A percentile compares a stretch with the other conserved stretches of the same genome.
Conservation (phyloP, 1,284 basidiomycete genomes). For the Ganoderma lingzhi region DNA sequence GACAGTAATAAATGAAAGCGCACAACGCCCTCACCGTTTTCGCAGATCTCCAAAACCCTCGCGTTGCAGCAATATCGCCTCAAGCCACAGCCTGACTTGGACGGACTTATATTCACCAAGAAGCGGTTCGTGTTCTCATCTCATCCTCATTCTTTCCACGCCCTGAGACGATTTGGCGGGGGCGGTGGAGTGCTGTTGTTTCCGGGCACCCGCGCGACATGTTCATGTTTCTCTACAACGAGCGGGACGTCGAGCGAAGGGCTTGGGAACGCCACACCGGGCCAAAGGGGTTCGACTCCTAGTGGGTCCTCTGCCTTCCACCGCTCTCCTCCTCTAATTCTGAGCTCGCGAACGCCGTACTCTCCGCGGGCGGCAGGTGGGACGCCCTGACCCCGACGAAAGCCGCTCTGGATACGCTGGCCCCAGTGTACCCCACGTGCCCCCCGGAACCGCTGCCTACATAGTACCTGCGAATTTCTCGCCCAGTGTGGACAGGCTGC, state of each 20-base stretch:
- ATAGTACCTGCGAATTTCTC: neutral
- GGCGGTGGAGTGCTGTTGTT: neutral
- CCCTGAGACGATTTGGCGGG: neutral
- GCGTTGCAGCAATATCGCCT: neutral
- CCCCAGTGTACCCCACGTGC: neutral
- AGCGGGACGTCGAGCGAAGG: neutral
- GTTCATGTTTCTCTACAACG: neutral
- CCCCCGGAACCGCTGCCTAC: neutral
- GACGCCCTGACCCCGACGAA: neutral
- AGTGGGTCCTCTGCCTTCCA: neutral
- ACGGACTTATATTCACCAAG: neutral
- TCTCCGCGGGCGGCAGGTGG: neutral
- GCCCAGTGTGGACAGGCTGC: neutral
- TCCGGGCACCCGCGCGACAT: neutral
- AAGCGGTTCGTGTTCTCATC: neutral
- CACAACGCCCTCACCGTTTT: neutral
- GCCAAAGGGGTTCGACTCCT: neutral
- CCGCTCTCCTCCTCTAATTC: neutral
- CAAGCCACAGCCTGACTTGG: neutral
- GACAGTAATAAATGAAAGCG: neutral
- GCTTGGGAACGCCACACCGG: neutral
- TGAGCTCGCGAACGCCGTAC: neutral
- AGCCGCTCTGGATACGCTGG: neutral
- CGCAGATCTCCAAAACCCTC: neutral
- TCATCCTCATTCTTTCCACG: neutral